These are phyloP conservation scores for Cordyceps cateniannulata DNA, from an alignment of 2,329 filamentous ascomycete species.

Conservation along the genomic window DNA sequence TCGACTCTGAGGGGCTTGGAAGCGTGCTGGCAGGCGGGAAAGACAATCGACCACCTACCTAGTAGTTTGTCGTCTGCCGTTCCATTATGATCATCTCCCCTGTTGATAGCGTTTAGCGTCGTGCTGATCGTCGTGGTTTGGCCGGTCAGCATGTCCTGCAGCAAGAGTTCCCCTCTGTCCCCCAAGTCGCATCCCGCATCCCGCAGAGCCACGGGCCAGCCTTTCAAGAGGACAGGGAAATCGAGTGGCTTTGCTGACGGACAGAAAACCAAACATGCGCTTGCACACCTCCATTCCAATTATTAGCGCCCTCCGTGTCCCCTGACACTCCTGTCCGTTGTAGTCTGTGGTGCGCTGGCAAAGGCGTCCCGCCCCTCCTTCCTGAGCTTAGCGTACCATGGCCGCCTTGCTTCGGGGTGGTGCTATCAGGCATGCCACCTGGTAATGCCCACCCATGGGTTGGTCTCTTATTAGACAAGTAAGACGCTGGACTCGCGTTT, in stretches of 20 bases:
- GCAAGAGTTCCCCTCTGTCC: neutral
- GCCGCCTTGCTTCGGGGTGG: neutral
- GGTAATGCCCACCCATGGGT: neutral
- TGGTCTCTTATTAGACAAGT: too few relatives aligned
- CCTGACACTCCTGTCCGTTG: neutral
- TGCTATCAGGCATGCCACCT: neutral
- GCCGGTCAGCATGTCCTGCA: neutral
- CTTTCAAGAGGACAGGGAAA: neutral
- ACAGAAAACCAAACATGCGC: neutral
- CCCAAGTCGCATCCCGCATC: neutral
- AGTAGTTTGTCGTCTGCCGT: neutral
- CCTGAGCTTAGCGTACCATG: neutral
- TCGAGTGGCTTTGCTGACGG: neutral
- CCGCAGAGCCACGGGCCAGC: neutral
- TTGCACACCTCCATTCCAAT: neutral
- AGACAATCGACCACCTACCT: neutral
- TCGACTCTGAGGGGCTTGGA: neutral
- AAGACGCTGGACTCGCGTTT: too few relatives aligned
- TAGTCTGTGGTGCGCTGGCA: constrained; percentile 3
- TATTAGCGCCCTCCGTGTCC: neutral
- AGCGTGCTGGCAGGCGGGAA: neutral
- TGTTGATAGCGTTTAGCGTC: neutral
- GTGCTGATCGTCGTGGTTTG: neutral
- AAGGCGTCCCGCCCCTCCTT: neutral
- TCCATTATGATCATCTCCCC: neutral